phyloP scores from a whole-genome alignment of 352 stramenopile species.

The Phytophthora gonapodyides region DNA sequence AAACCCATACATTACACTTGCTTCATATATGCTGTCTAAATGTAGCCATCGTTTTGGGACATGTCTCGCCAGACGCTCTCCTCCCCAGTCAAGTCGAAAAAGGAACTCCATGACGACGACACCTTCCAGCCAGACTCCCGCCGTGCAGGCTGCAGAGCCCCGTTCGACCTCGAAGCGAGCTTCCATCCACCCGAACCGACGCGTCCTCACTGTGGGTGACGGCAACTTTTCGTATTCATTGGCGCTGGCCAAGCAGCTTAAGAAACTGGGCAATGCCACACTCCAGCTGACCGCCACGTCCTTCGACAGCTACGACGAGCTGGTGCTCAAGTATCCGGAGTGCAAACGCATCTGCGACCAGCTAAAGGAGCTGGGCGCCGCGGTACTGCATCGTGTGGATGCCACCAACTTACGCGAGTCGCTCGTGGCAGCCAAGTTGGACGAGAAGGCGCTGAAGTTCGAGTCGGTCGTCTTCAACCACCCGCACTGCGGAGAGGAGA shows the following conservation, averaged over 20 bases:
- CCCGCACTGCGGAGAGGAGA: conserved; percentile 92
- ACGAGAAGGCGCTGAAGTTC: conserved; percentile 38
- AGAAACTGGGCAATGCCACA: conserved; percentile 13
- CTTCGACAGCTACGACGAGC: conserved; percentile 66
- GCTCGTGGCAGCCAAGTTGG: conserved; percentile 26
- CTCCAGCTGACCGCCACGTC: conserved; percentile 57
- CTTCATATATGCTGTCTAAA: background rate
- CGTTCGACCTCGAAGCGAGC: background rate
- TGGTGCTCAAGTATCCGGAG: conserved; percentile 71
- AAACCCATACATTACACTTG: background rate
- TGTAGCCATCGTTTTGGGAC: conserved; percentile 3
- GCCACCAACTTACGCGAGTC: conserved; percentile 62
- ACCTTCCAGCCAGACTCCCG: background rate
- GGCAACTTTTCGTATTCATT: conserved; percentile 95
- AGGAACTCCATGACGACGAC: background rate
- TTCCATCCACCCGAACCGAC: background rate
- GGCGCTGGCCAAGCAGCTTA: conserved; percentile 52
- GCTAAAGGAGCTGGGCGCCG: conserved; percentile 42
- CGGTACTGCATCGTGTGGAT: conserved; percentile 66
- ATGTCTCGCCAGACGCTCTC: conserved; percentile 1
- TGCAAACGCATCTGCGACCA: conserved; percentile 45
- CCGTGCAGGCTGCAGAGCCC: background rate
- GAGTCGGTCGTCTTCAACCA: conserved; percentile 94
- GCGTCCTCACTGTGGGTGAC: conserved; percentile 90
- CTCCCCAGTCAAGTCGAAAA: conserved; percentile 5